Conservation (phyloP, 257 asterid species). For the Fraxinus pennsylvanica region DNA sequence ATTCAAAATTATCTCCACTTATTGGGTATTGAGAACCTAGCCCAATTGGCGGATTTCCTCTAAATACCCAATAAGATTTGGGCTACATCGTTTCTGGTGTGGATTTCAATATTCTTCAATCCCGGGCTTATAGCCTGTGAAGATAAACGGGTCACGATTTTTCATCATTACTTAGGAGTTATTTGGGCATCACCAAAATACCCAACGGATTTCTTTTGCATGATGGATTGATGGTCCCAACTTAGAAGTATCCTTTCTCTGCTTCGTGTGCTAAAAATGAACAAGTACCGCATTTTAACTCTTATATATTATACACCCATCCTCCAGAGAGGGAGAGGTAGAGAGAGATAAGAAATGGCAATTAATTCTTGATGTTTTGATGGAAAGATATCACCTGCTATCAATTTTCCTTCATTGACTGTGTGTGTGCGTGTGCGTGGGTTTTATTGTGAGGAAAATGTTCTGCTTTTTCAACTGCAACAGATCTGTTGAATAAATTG, state of each 20-base stretch:
- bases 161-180: no score
- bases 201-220: constrained; percentile 6
- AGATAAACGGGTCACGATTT: no score
- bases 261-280: background rate
- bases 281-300: constrained; percentile 4
- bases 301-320: background rate
- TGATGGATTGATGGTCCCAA: background rate
- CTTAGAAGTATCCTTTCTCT: background rate
- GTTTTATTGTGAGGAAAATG: background rate
- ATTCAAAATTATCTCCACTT: no score
- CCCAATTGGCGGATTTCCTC: no score
- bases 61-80: no score
- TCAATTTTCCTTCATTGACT: background rate
- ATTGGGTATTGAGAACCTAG: no score
- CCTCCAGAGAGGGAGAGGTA: background rate
- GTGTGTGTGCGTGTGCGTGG: background rate
- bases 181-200: no score
- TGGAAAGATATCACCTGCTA: background rate
- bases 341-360: background rate
- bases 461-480: constrained; percentile 8
- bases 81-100: no score
- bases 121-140: no score
- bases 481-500: background rate
- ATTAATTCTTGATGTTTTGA: background rate
- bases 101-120: no score